Base-by-base conservation (phyloP, 208 protist genomes). In the Trypanosoma grayi region DNA sequence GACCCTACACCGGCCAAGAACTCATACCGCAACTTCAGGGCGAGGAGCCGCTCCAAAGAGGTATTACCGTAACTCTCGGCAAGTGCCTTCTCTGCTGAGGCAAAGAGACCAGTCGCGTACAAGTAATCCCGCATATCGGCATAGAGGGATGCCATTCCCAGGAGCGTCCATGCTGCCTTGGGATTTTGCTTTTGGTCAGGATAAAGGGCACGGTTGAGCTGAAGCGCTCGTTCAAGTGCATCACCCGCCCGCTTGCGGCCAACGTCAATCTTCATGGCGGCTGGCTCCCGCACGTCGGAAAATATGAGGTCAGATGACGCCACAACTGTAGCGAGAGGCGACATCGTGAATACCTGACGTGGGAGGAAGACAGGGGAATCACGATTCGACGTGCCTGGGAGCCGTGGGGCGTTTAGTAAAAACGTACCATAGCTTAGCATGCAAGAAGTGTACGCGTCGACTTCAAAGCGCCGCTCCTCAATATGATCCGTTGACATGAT, bases 61-160 rank as follows among this genome's bases (percentile, higher is more conserved):
- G 53, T 50, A 39, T 67, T 71, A 7, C 88, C 88, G 66, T 88
- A 95, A 41, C 69, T 53, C 43, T 79, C 60, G n/a, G 63, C 75
- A 18, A 91, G 39, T 4, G 53, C 55, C 61, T 92, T 92, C 37
- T 76, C 65, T 14, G 88, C 82, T n/a, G 75, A 77, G 43, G 87
- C 78, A 66, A 91, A 92, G 6, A 95, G 68, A 7, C 88, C 88
- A 2, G 83, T 91, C 6, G 88, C 85, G 62, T 95, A 92, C 14
- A 95, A 65, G 68, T 95, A 95, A 71, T 95, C 88, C 25, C 85
- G 75, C 34, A 79, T 90, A 66, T 95, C 88, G n/a, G 82, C 88
- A 68, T 92, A 95, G 55, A 89, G 72, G 56, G 78, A 87, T 8
- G 83, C 88, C 85, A 95, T 90, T 14, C 70, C 45, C 16, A 80